Base-by-base conservation (phyloP, 1,284 basidiomycete species). In the Cryptococcus depauperatus region DNA sequence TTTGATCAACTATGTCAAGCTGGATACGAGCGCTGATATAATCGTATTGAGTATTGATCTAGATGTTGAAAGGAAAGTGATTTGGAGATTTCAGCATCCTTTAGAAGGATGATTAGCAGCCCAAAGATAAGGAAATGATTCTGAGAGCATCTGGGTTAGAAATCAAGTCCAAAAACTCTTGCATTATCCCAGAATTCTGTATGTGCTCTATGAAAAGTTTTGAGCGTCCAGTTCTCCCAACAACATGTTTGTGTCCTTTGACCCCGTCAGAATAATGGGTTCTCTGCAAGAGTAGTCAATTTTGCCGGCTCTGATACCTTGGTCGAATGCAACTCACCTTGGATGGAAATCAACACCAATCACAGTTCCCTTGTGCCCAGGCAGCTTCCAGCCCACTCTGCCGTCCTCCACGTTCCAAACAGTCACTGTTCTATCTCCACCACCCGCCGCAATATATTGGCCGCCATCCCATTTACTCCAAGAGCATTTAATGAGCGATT, bases 321-420 rank as follows among this genome's bases (percentile, higher is more conserved):
- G 14, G 4, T 16, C 21, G 21, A 22, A 19, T 13, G 21, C 21
- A 13, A 37, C 65, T 50, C 44, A 64, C 61, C 60, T 62, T 13
- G 68, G 68, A 51, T 91, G 87, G 74, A 90, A 90, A 62, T 90
- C 89, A 0, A 89, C 87, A 13, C 83, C 75, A 1, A 85, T 89
- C 7, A 93, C 89, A 0, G 89, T 91, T 11, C 90, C 90, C 70
- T 88, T 92, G 69, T 95, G 90, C 11, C 90, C 90, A 30, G 90
- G 89, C 42, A 95, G 76, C 78, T 93, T 92, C 74, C 92, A 93
- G 57, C 84, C 64, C 8, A 91, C 80, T 58, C 82, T 83, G 11
- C 79, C 82, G 54, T 79, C 87, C 56, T 92, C 86, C 2, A 90
- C 86, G 19, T 93, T 89, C 89, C 90, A 95, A 23, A 96, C 83